phyloP scores from a whole-genome alignment of 768 basidiomycete species.

The Termitomyces sp. region DNA sequence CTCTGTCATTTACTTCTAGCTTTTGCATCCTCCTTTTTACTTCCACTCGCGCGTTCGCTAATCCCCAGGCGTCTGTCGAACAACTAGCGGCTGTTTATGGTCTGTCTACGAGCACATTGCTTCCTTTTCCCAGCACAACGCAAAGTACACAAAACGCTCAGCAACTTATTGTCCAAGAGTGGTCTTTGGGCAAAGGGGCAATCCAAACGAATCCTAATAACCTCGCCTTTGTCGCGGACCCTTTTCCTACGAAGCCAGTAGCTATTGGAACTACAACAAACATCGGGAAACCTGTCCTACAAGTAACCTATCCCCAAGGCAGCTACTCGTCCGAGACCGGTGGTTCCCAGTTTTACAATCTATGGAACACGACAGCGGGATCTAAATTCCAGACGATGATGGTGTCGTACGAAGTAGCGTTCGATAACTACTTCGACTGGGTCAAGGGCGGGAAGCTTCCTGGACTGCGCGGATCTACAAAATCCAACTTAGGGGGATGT shows the following conservation, averaged over 20 bases:
- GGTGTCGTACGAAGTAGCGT: constrained; percentile 70
- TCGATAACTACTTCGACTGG: constrained; percentile 60
- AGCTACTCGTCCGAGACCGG: constrained; percentile 57
- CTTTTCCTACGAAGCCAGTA: constrained; percentile 48
- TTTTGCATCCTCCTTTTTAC: constrained; percentile 10
- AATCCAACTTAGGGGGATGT: constrained; percentile 47
- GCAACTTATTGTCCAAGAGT: constrained; percentile 45
- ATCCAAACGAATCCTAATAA: constrained; percentile 54
- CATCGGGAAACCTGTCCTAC: constrained; percentile 40
- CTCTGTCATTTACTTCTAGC: constrained; percentile 13
- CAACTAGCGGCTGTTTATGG: constrained; percentile 44
- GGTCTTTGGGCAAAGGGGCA: constrained; percentile 55
- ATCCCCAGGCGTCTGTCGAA: constrained; percentile 25
- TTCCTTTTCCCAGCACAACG: constrained; percentile 66
- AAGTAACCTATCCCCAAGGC: constrained; percentile 59
- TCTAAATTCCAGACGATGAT: constrained; percentile 61
- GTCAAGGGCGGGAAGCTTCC: constrained; percentile 76
- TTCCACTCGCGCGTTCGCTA: constrained; percentile 14
- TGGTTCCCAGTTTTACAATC: constrained; percentile 61
- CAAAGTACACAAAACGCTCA: constrained; percentile 44
- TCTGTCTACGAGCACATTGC: constrained; percentile 51
- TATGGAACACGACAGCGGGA: constrained; percentile 60
- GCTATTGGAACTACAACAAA: constrained; percentile 21
- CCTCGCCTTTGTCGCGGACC: constrained; percentile 62
- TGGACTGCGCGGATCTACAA: constrained; percentile 64